Evolutionary conservation across 441 rosid genomes (phyloP), one percentile per base, ranked within the genome.

Genomic region (Biscutella auriculata): DNA sequence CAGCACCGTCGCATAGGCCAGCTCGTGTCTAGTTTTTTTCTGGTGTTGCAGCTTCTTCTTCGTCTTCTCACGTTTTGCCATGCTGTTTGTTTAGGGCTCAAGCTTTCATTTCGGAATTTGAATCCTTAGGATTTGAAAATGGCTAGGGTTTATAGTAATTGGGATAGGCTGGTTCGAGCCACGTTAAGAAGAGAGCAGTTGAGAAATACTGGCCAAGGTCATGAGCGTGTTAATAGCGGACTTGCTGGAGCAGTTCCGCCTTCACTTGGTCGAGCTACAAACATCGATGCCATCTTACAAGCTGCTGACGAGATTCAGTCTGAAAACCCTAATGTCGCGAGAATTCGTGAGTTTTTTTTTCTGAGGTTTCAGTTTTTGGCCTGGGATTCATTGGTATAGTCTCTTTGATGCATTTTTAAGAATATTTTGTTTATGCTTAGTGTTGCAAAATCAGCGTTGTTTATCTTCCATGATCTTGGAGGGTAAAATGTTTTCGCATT

Each of bases 251-350:
- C 89, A 5, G 91, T 90, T 36, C 97, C 99, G n/a, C 78, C 87
- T 3, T 94, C 99, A 23, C 96, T 94, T 4, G 92, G 77, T 9
- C 85, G 88, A 48, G 67, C 95, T 62, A 81, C 95, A 26, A 90
- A 85, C 59, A 87, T 94, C 67, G 97, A 94, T 26, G 84, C 83
- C 28, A 90, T 94, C 61, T 73, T 94, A 50, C 96, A 87, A 67
- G 90, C 94, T 13, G 99, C 99, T 5, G 97, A 94, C 41, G 99
- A 89, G 80, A 87, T 94, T 78, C 96, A 90, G 62, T 72, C 66
- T 0, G 96, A 85, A 60, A 81, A 94, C 67, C 86, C 96, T 7
- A 68, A 73, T 47, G 83, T 90, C 57, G 94, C 96, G 6, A 76
- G 99, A 69, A 87, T 94, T 59, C 59, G 97, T 94, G 72, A 68